Percentiles rank a stretch among this genome's conserved stretches.
phyloP scores from a whole-genome alignment of 371 early-diverging fungal species.

The Mortierella sp. region DNA sequence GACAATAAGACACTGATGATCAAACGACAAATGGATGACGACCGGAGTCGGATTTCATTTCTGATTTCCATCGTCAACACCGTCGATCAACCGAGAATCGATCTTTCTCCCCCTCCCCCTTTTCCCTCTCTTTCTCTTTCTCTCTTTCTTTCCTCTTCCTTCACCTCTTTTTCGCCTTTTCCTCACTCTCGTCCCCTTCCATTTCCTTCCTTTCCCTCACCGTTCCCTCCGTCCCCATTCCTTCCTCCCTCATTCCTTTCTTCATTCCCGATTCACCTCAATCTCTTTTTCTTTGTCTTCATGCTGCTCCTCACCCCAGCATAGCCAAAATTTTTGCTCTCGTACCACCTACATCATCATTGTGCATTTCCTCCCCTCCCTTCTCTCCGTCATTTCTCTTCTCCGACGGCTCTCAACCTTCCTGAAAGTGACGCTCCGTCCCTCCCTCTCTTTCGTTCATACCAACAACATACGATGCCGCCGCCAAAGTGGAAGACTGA shows the following conservation, averaged over 20 bases:
- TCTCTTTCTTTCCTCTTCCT: neutral
- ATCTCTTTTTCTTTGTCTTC: neutral
- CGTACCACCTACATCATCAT: neutral
- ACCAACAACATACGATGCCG: constrained; percentile 2
- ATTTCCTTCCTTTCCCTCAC: neutral
- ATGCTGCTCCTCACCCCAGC: neutral
- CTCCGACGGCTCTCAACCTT: constrained; percentile 12
- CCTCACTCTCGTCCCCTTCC: neutral
- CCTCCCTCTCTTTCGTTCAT: neutral
- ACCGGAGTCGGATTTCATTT: constrained; percentile 2
- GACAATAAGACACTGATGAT: neutral
- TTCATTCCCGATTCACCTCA: neutral
- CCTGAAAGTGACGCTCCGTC: neutral
- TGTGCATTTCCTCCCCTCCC: neutral
- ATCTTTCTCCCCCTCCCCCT: neutral
- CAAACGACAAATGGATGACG: neutral
- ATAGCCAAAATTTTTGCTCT: constrained; percentile 3
- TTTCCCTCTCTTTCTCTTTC: neutral
- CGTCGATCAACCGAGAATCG: neutral
- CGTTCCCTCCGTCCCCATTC: neutral
- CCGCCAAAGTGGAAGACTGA: constrained; percentile 69
- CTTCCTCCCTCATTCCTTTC: neutral
- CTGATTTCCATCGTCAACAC: neutral
- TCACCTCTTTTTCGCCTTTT: neutral
- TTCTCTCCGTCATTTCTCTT: neutral